A percentile compares a stretch with the other conserved stretches of the same genome.
These are phyloP conservation scores for Candida alai DNA, from an alignment of 805 yeast species.

Conservation along the genomic window DNA sequence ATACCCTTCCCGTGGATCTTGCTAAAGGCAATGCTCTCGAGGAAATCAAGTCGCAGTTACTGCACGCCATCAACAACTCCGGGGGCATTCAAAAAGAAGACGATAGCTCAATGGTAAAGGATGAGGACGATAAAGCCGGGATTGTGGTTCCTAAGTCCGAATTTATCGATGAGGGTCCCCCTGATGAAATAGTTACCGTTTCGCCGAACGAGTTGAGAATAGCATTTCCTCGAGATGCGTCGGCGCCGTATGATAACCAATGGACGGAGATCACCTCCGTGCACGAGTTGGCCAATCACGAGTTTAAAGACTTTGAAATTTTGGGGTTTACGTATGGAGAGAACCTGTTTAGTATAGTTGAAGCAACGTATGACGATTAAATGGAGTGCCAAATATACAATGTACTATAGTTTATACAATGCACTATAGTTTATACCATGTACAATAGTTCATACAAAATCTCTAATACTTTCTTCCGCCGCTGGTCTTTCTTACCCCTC, in stretches of 20 bases:
- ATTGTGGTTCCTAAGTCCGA: constrained; percentile 15
- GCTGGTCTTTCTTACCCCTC: constrained; percentile 24
- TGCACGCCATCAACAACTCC: constrained; percentile 37
- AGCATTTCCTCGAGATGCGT: constrained; percentile 41
- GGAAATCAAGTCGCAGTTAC: constrained; percentile 22
- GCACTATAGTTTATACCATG: too few species aligned
- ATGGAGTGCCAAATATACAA: too few species aligned
- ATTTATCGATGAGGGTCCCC: constrained; percentile 6
- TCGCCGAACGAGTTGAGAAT: constrained; percentile 25
- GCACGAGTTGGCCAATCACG: constrained; percentile 22
- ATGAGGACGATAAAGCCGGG: constrained; percentile 26
- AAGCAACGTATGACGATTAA: constrained; percentile 35
- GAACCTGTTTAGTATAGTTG: constrained; percentile 30
- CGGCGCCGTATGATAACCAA: constrained; percentile 28
- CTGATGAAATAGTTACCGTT: constrained; percentile 11
- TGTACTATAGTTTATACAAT: constrained; percentile 1
- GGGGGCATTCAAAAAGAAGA: constrained; percentile 43
- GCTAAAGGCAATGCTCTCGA: constrained; percentile 13
- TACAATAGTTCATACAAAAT: neutral
- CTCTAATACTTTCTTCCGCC: constrained; percentile 14
- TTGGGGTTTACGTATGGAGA: constrained; percentile 41
- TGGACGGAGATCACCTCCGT: constrained; percentile 33
- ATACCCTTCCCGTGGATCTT: constrained; percentile 24
- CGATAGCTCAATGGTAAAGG: constrained; percentile 21
- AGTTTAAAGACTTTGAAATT: constrained; percentile 37